Evolutionary conservation across 768 basidiomycete genomes (phyloP), one percentile per base, ranked within the genome.

Genomic region (Podaxis sp.): DNA sequence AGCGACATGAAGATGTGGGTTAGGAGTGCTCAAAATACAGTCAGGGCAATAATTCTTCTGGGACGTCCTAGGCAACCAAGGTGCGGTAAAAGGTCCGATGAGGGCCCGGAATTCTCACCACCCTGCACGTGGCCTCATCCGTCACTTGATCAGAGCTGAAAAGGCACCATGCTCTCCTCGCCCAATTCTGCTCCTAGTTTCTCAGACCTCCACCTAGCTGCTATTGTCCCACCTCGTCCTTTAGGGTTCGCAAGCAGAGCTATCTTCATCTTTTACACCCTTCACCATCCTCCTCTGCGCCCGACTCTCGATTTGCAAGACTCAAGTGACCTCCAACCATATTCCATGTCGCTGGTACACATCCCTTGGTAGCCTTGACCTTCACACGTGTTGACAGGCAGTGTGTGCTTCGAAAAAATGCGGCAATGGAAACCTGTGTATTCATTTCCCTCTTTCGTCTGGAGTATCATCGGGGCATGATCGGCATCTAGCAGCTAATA

Each of bases 1-100:
- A 87, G 75, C 60, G 88, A 89, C 88, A 89, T 89, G 68, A 63
- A 50, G 61, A 53, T 50, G 48, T 18, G 37, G 61, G 21, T 16
- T 42, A 42, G 28, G 56, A 53, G 50, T 44, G 59, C 59, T 61
- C 59, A 59, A 51, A 61, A 64, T 25, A 48, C 50, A 57, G 60
- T 46, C 58, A 48, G 38, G 35, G 63, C 57, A 64, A 58, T 61
- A 64, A 64, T 61, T 60, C 59, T 61, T 60, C 59, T 60, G 59
- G 59, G 35, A 52, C 51, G 50, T 32, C 59, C 59, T 61, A 42
- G 6, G 52, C 59, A 38, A 61, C 52, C 66, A 55, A 65, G 51
- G 60, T 65, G 66, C 65, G 71, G 62, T 62, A 68, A 58, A 63
- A 57, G 64, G 59, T 66, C 69, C 68, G 69, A 67, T n/a, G 66